Evolutionary conservation across 2,329 filamentous ascomycete species (phyloP), one percentile per base, ranked within the genome.

Genomic region (Geosmithia morbida): DNA sequence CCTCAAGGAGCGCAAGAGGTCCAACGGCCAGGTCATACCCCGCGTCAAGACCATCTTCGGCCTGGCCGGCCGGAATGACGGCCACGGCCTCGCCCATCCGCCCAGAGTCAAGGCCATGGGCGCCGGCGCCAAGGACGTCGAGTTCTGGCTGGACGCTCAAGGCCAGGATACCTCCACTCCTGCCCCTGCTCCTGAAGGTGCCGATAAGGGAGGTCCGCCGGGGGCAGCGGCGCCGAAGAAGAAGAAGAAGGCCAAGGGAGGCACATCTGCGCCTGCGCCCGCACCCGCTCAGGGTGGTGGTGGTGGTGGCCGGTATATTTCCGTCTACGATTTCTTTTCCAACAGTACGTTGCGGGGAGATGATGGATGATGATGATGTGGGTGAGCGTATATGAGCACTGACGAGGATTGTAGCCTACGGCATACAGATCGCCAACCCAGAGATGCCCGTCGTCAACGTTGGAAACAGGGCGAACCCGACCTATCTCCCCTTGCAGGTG

Each of bases 401-500:
- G 17, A 40, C 6, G 20, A 13, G 7, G 22, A n/a, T n/a, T 19
- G 19, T 30, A 68, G 64, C 61, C 44, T 72, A 70, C 41, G 52
- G 53, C 0, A 47, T 62, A 1, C 55, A 43, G 0, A 50, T 66
- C 1, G 50, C 68, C 16, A 55, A 66, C 1, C 60, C 72, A 5
- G 40, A n/a, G 3, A 18, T 41, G n/a, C 81, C 84, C 0, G 68
- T 87, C 1, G 60, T 89, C 51, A 87, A 89, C 56, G 67, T 83
- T 11, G 83, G 83, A 2, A 76, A 62, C 11, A 55, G 56, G 0
- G 61, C 66, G 1, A 74, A 71, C 11, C 81, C 83, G 0, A 69
- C 68, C 0, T 87, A 83, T 53, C 61, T 85, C 40, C 83, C 85
- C 0, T 73, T 77, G 0, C 83, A 89, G 58, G 65, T 80, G 5